Percentiles rank a stretch among this genome's conserved stretches.
These are phyloP conservation scores for Eugenia klotzschiana DNA, from an alignment of 441 rosid genomes.

Conservation along the genomic window DNA sequence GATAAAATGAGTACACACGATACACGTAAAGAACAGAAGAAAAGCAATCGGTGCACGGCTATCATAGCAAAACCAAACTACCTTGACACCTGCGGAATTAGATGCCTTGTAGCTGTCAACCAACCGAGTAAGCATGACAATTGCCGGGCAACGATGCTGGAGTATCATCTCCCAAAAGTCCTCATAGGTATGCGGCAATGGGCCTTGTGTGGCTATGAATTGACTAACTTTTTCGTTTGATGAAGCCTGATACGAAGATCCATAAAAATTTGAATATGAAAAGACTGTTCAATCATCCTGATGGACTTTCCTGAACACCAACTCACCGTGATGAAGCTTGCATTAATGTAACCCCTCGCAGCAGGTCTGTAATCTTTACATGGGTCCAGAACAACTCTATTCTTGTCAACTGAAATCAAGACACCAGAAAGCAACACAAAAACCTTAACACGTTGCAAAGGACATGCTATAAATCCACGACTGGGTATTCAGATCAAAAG, in stretches of 20 bases:
- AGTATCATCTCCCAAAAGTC: constrained; percentile 94
- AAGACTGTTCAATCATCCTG: background rate
- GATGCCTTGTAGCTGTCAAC: constrained; percentile 56
- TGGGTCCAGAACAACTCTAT: constrained; percentile 53
- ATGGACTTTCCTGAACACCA: constrained; percentile 11
- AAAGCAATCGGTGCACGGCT: background rate
- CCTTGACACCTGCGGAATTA: background rate
- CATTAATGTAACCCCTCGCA: constrained; percentile 72
- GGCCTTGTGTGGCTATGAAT: constrained; percentile 92
- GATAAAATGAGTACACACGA: background rate
- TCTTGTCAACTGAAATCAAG: constrained; percentile 47
- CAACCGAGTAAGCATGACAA: constrained; percentile 83
- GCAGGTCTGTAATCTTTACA: constrained; percentile 53
- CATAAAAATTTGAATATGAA: background rate
- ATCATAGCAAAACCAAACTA: background rate
- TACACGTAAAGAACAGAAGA: background rate
- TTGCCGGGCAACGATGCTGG: constrained; percentile 57
- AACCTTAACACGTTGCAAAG: background rate
- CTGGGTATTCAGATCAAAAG: background rate
- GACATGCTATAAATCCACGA: background rate
- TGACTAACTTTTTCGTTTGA: constrained; percentile 39
- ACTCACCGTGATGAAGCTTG: constrained; percentile 40
- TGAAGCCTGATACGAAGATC: constrained; percentile 36
- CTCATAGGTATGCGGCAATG: constrained; percentile 59
- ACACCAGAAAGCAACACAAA: background rate